phyloP scores from a whole-genome alignment of 352 stramenopile genomes.

The Phytopythium oedochilum region DNA sequence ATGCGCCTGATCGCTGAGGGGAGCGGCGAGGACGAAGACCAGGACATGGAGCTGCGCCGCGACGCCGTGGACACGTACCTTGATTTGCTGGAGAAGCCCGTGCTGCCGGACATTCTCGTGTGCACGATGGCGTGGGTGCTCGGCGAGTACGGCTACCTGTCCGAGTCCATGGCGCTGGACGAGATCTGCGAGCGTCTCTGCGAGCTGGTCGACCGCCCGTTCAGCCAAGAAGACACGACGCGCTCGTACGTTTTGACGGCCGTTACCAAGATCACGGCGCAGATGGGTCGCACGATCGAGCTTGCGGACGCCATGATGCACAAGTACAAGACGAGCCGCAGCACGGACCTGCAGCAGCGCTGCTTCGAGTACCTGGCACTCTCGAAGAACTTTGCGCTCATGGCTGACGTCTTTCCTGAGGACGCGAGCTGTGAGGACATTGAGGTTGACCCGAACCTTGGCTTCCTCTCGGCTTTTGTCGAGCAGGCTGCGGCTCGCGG shows the following conservation, averaged over 20 bases:
- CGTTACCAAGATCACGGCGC: constrained; percentile 98
- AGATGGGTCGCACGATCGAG: constrained; percentile 89
- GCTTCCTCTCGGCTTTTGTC: constrained; percentile 95
- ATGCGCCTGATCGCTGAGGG: constrained; percentile 98
- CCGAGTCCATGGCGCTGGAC: constrained; percentile 89
- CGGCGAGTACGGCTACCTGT: constrained; percentile 98
- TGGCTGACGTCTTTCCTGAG: constrained; percentile 94
- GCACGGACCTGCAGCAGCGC: constrained; percentile 97
- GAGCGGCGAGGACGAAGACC: constrained; percentile 95
- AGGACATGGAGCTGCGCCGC: constrained; percentile 94
- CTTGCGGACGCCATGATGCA: constrained; percentile 93
- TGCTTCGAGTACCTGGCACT: constrained; percentile 98
- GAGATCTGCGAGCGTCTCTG: constrained; percentile 95
- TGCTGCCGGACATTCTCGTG: constrained; percentile 94
- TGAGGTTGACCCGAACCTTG: constrained; percentile 94
- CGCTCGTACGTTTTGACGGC: constrained; percentile 95
- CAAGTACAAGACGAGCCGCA: constrained; percentile 94
- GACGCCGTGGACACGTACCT: constrained; percentile 97
- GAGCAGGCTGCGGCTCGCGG: constrained; percentile 90
- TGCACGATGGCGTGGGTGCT: constrained; percentile 98
- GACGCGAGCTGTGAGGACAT: constrained; percentile 95
- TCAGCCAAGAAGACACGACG: constrained; percentile 89
- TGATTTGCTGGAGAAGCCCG: constrained; percentile 93
- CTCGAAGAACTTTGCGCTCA: constrained; percentile 88
- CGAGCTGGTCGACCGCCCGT: constrained; percentile 85